Base-by-base conservation (phyloP, 352 stramenopile genomes). In the Phytopythium montanum region DNA sequence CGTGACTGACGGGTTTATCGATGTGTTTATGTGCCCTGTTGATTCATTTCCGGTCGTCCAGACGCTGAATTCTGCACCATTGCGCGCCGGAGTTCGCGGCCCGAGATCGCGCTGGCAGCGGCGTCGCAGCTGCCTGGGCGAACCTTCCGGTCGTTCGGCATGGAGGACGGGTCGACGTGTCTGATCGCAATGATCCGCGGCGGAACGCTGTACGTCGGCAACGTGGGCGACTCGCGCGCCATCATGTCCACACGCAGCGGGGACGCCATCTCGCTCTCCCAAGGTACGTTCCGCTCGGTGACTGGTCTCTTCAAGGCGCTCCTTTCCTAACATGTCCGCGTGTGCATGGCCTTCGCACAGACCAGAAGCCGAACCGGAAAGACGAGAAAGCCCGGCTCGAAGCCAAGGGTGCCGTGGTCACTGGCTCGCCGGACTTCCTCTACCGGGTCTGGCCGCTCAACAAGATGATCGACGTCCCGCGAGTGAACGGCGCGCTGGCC, bases 321-420 rank as follows among this genome's bases (percentile, higher is more conserved):
- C 18, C 19, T 23, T 25, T 46, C 16, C 31, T 33, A 39, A 54
- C 48, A 25, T 25, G 7, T 39, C 19, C 46, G 28, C 3, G 2
- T 28, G 54, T 5, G 1, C 26, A 36, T 44, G n/a, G n/a, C 23
- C 29, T n/a, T 12, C 50, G 48, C 14, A 38, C 65, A 75, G 86
- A 95, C 62, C 86, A 95, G 60, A 95, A 95, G 54, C 86, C 86
- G 13, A 81, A 89, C 49, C 76, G 75, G 14, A 88, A 87, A 53
- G 76, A 90, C 52, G 86, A 95, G 55, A 75, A 81, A 16, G 68
- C 76, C 45, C 84, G 85, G 0, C 56, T 95, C 25, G 75, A 90
- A 65, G 81, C 82, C 39, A 87, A 83, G 45, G 86, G 86, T 16
- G 86, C 71, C 2, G 66, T 76, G 12, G 64, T 95, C 33, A 95